Conservation (phyloP, 257 asterid species). For the Primulina eburnea region DNA sequence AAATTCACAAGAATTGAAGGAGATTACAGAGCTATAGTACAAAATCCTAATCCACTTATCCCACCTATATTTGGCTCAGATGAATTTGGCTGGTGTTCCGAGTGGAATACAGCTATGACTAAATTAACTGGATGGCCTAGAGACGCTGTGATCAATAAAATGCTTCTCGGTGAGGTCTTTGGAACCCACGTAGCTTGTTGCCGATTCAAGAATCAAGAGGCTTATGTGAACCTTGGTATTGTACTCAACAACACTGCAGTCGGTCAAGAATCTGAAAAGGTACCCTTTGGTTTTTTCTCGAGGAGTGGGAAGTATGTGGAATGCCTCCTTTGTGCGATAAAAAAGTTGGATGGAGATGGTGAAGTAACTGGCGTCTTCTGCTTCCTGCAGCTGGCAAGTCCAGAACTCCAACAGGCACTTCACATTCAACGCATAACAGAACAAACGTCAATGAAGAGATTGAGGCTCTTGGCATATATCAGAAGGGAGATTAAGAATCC, state of each 20-base stretch:
- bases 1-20: slow-evolving; percentile 94
- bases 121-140: slow-evolving; percentile 72
- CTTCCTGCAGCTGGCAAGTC: slow-evolving; percentile 93
- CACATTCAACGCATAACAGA: slow-evolving; percentile 66
- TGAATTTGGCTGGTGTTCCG: slow-evolving; percentile 94
- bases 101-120: slow-evolving; percentile 95
- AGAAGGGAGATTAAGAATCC: slow-evolving; percentile 86
- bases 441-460: slow-evolving; percentile 64
- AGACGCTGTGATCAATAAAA: slow-evolving; percentile 75
- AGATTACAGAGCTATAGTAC: slow-evolving; percentile 78
- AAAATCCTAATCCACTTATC: slow-evolving; percentile 81
- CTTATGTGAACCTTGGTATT: slow-evolving; percentile 73
- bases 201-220: slow-evolving; percentile 76
- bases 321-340: slow-evolving; percentile 76
- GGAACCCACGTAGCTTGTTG: slow-evolving; percentile 65
- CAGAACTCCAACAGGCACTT: slow-evolving; percentile 89
- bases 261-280: slow-evolving; percentile 68
- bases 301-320: slow-evolving; percentile 67
- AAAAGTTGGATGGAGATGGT: slow-evolving; percentile 66
- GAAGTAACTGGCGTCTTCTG: slow-evolving; percentile 79
- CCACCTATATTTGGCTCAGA: slow-evolving; percentile 96
- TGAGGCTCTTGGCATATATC: slow-evolving; percentile 65
- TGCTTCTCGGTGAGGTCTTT: slow-evolving; percentile 89
- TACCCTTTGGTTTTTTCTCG: slow-evolving; percentile 70
- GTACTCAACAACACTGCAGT: slow-evolving; percentile 70